A percentile compares a stretch with the other conserved stretches of the same genome.
These are phyloP conservation scores for Fusarium armeniacum DNA, from an alignment of 2,329 filamentous ascomycete species.

Conservation along the genomic window DNA sequence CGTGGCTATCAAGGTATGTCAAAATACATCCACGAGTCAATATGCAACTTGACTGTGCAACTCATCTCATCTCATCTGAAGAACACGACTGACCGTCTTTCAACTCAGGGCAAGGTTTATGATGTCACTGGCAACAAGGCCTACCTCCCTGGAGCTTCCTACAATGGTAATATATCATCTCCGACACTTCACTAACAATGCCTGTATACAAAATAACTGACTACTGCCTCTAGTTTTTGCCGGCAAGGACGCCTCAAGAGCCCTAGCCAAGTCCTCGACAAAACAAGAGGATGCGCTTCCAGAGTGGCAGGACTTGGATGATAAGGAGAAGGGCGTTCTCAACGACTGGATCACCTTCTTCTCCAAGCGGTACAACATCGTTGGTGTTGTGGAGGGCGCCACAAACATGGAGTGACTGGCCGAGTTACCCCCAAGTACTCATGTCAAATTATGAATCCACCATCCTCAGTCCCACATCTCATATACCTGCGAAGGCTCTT, in stretches of 20 bases:
- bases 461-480: not conserved
- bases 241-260: constrained; percentile 95
- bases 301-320: constrained; percentile 85
- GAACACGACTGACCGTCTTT: constrained; percentile 28
- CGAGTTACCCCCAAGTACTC: constrained; percentile 37
- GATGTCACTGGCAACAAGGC: constrained; percentile 92
- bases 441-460: constrained; percentile 44
- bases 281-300: constrained; percentile 86
- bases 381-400: constrained; percentile 75
- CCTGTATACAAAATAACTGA: constrained; percentile 16
- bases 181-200: not conserved
- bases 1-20: constrained; percentile 75
- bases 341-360: constrained; percentile 98
- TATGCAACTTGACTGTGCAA: constrained; percentile 11
- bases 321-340: constrained; percentile 87
- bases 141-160: constrained; percentile 85
- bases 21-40: constrained; percentile 2
- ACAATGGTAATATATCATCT: constrained; percentile 74
- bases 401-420: constrained; percentile 65
- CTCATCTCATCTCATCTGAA: constrained; percentile 10
- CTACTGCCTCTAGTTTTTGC: constrained; percentile 79
- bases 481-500: not conserved
- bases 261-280: constrained; percentile 86
- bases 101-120: constrained; percentile 84
- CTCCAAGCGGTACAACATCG: constrained; percentile 94